These are phyloP conservation scores for Podila epicladia DNA, from an alignment of 192 early-diverging fungal genomes.

Conservation along the genomic window DNA sequence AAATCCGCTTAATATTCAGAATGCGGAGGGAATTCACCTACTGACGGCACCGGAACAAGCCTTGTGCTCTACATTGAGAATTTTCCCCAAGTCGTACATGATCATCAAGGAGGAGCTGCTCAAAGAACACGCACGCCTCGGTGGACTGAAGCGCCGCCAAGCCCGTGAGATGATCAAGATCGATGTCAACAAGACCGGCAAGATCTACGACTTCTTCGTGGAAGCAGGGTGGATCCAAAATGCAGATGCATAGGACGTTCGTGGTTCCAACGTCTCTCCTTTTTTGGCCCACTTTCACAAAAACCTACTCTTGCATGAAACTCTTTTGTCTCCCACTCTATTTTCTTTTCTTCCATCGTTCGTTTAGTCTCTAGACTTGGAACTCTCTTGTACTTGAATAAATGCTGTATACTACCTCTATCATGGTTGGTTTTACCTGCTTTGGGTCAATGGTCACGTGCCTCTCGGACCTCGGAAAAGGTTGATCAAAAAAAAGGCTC, in stretches of 20 bases:
- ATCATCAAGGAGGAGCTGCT: slow-evolving; percentile 93
- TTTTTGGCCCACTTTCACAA: no score
- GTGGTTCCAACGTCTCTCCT: no score
- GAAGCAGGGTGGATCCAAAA: slow-evolving; percentile 91
- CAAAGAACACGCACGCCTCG: slow-evolving; percentile 78
- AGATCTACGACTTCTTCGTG: slow-evolving; percentile 94
- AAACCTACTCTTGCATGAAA: no score
- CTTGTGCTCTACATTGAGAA: slow-evolving; percentile 84
- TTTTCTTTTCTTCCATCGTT: no score
- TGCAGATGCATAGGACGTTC: slow-evolving; percentile 24
- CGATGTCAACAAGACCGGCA: slow-evolving; percentile 88
- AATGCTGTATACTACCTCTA: no score
- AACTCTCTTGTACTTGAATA: no score
- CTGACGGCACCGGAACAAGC: slow-evolving; percentile 81
- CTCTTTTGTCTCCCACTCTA: no score
- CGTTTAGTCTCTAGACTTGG: no score
- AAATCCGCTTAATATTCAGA: slow-evolving; percentile 79
- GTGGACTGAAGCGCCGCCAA: slow-evolving; percentile 80
- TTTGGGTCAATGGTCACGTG: no score
- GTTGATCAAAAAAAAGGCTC: no score
- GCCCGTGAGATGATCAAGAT: slow-evolving; percentile 91
- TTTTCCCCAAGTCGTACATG: slow-evolving; percentile 90
- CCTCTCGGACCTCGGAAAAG: no score
- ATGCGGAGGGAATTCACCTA: slow-evolving; percentile 89
- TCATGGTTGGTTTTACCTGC: no score